Conservation (phyloP, 306 rosid species). For the Macrotyloma uniflorum region DNA sequence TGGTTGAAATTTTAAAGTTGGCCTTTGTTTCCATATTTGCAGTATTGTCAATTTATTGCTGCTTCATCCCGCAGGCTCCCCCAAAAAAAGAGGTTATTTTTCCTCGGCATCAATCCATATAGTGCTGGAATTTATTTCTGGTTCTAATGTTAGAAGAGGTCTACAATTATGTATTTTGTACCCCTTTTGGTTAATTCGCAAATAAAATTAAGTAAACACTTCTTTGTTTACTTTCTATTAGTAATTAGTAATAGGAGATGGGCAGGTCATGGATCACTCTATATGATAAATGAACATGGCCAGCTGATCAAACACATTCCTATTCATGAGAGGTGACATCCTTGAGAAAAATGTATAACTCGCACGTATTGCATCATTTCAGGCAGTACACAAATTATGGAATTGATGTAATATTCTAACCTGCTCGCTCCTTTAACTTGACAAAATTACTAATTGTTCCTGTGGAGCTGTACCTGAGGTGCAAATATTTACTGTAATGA, state of each 20-base stretch:
- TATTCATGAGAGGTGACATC: background rate
- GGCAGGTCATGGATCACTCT: background rate
- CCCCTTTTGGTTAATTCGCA: slow-evolving; percentile 15
- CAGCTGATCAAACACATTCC: background rate
- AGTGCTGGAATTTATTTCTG: background rate
- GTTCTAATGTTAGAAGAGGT: background rate
- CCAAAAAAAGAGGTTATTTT: slow-evolving; percentile 13
- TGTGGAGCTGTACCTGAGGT: background rate
- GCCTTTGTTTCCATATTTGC: slow-evolving; percentile 33
- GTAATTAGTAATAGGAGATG: background rate
- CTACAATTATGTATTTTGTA: slow-evolving; percentile 25
- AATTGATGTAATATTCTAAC: background rate
- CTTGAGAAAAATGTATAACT: slow-evolving; percentile 2
- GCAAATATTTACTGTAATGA: background rate
- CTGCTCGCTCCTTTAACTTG: background rate
- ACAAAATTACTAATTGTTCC: background rate
- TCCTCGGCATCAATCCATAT: slow-evolving; percentile 24
- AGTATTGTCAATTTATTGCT: slow-evolving; percentile 23
- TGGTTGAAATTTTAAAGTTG: slow-evolving; percentile 30
- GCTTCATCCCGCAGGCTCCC: slow-evolving; percentile 3
- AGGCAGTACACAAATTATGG: background rate
- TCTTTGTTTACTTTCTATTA: slow-evolving; percentile 11
- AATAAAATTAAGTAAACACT: slow-evolving; percentile 32
- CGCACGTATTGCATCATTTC: slow-evolving; percentile 5
- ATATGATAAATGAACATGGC: background rate